phyloP scores from a whole-genome alignment of 192 early-diverging fungal species.

The Coemansia sp. region DNA sequence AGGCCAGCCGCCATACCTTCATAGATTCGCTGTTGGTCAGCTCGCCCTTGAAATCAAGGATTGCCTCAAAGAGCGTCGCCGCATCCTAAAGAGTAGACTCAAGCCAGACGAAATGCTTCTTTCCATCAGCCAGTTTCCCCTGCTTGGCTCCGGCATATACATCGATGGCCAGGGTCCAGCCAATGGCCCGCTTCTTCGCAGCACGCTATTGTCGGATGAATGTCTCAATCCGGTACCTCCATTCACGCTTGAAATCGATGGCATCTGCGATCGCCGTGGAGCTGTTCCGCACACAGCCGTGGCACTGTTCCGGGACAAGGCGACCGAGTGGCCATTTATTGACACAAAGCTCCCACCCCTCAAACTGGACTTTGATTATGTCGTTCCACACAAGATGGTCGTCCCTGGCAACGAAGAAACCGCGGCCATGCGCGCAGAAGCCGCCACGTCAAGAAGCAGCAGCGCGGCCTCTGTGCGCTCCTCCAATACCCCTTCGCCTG shows the following conservation, averaged over 20 bases:
- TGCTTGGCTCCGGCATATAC: conserved; percentile 73
- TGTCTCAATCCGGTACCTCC: conserved; percentile 90
- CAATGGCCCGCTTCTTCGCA: conserved; percentile 68
- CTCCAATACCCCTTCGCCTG: not conserved
- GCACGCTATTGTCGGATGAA: conserved; percentile 86
- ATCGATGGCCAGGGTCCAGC: conserved; percentile 66
- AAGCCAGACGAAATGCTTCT: conserved; percentile 74
- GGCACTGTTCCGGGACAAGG: conserved; percentile 85
- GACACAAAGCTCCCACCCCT: conserved; percentile 60
- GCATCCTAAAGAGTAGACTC: conserved; percentile 63
- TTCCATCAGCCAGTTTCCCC: conserved; percentile 86
- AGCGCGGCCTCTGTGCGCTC: not conserved
- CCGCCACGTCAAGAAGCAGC: not conserved
- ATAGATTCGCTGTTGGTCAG: conserved; percentile 35
- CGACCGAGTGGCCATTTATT: conserved; percentile 87
- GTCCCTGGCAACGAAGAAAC: not conserved
- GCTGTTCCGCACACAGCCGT: conserved; percentile 91
- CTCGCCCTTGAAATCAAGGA: conserved; percentile 32
- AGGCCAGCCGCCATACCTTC: conserved; percentile 44
- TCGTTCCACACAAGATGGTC: not conserved
- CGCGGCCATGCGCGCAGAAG: conserved; percentile 1
- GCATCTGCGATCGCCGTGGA: conserved; percentile 89
- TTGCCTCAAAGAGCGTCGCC: conserved; percentile 58
- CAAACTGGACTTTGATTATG: conserved; percentile 17
- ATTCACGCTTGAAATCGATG: conserved; percentile 86